These are phyloP conservation scores for Neurospora africana DNA, from an alignment of 495 filamentous ascomycete genomes.

Conservation along the genomic window DNA sequence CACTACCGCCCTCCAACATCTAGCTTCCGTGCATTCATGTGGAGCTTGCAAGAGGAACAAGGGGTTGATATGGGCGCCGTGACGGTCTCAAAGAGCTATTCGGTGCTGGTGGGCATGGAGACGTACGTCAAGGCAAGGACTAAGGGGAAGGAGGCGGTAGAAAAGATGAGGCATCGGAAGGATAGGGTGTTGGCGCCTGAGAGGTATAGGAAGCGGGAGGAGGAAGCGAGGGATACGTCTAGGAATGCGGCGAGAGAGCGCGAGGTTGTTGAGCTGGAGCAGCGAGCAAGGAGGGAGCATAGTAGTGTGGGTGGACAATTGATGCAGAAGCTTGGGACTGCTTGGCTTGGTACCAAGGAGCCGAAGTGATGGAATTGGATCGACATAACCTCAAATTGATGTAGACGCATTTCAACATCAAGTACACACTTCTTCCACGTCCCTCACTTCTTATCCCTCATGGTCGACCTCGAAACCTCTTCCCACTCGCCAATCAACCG, in stretches of 20 bases:
- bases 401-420: neutral
- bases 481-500: slow-evolving; percentile 27
- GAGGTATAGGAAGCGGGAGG: slow-evolving; percentile 27
- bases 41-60: slow-evolving; percentile 49
- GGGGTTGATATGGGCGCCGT: slow-evolving; percentile 73
- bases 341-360: neutral
- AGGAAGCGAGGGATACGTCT: slow-evolving; percentile 36
- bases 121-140: slow-evolving; percentile 55
- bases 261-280: slow-evolving; percentile 27
- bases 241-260: slow-evolving; percentile 40
- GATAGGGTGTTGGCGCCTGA: slow-evolving; percentile 34
- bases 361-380: neutral
- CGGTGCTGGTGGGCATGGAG: slow-evolving; percentile 72
- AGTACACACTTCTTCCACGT: neutral
- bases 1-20: slow-evolving; percentile 76
- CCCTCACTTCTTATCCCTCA: neutral
- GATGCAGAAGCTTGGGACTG: slow-evolving; percentile 25
- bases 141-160: slow-evolving; percentile 42
- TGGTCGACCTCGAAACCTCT: slow-evolving; percentile 13
- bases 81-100: slow-evolving; percentile 69
- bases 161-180: slow-evolving; percentile 21
- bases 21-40: slow-evolving; percentile 74
- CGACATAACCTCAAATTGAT: neutral
- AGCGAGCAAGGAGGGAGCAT: slow-evolving; percentile 25
- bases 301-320: slow-evolving; percentile 22